These are phyloP conservation scores for Sanghuangporus baumii DNA, from an alignment of 1,284 basidiomycete species.

Conservation along the genomic window DNA sequence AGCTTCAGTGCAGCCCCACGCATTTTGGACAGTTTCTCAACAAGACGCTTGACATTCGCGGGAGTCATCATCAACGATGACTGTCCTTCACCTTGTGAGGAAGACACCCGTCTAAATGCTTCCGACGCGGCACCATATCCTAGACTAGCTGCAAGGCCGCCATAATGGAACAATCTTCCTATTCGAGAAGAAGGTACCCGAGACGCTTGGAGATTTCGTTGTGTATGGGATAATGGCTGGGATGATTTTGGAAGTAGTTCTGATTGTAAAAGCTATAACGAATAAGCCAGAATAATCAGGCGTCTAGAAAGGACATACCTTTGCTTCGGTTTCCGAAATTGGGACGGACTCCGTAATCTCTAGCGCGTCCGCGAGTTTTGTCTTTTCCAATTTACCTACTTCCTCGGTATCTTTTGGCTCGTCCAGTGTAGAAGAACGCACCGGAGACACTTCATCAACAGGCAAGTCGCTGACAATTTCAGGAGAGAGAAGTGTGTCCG, in stretches of 20 bases:
- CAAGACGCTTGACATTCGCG: slow-evolving; percentile 84
- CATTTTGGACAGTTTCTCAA: slow-evolving; percentile 92
- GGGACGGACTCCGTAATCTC: not conserved
- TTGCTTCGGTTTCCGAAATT: not conserved
- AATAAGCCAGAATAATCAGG: not conserved
- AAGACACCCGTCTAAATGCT: slow-evolving; percentile 29
- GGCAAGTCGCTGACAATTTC: too few species aligned
- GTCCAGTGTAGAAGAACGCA: too few species aligned
- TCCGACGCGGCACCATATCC: slow-evolving; percentile 64
- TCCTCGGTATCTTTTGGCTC: not conserved
- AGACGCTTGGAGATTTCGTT: slow-evolving; percentile 63
- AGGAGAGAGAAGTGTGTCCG: too few species aligned
- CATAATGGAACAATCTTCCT: slow-evolving; percentile 88
- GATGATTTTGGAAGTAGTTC: not conserved
- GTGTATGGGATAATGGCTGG: slow-evolving; percentile 1
- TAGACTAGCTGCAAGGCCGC: slow-evolving; percentile 72
- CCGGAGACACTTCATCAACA: too few species aligned
- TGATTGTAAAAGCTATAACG: not conserved
- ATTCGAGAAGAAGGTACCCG: slow-evolving; percentile 85
- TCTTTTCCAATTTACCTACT: not conserved
- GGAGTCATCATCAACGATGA: slow-evolving; percentile 75
- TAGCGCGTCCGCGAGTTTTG: not conserved
- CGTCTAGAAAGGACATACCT: not conserved
- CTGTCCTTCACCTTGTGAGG: slow-evolving; percentile 20
- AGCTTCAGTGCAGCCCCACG: slow-evolving; percentile 94